Evolutionary conservation across 352 stramenopile species (phyloP), one percentile per base, ranked within the genome.

Genomic region (Aphanomyces euteiches): DNA sequence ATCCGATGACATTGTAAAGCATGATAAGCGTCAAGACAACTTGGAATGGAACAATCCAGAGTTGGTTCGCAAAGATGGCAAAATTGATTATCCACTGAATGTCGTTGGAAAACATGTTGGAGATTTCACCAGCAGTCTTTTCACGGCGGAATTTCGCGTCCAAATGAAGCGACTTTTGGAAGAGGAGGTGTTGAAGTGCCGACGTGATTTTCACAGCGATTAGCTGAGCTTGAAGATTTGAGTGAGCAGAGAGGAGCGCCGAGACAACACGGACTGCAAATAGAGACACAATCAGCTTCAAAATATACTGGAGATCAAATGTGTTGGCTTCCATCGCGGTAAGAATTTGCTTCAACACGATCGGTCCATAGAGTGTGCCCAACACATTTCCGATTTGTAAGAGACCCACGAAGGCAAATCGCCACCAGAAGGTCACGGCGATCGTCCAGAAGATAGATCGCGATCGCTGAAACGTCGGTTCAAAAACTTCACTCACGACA

Each of bases 171-270:
- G 83, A 76, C 69, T 92, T 91, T 73, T 90, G 84, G 71, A 90
- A 88, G 4, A 93, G 78, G 48, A 91, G 71, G 72, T 80, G 89
- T 76, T 90, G 82, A 58, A 93, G 75, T 56, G 80, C 83, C 66
- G 79, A 79, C 19, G 83, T 83, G 47, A 92, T 80, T 59, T 80
- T 76, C 61, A 92, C 64, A 58, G 80, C 83, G 43, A 80, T 80
- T 28, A 84, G 76, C 74, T 90, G 80, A 43, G 84, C 80, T 74
- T 92, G 81, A 0, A 77, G 58, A 53, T 79, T 79, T n/a, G 84
- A 83, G 74, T 85, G 88, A 4, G 78, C 72, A 38, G 81, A 84
- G 19, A 91, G 72, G 39, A 92, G 73, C 40, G 82, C 83, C 63
- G 85, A 80, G 66, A 90, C 59, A 37, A 90, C 74, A 7, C 79